These are phyloP conservation scores for Wallacemonas sp. DNA, from an alignment of 208 protist species.

Conservation along the genomic window DNA sequence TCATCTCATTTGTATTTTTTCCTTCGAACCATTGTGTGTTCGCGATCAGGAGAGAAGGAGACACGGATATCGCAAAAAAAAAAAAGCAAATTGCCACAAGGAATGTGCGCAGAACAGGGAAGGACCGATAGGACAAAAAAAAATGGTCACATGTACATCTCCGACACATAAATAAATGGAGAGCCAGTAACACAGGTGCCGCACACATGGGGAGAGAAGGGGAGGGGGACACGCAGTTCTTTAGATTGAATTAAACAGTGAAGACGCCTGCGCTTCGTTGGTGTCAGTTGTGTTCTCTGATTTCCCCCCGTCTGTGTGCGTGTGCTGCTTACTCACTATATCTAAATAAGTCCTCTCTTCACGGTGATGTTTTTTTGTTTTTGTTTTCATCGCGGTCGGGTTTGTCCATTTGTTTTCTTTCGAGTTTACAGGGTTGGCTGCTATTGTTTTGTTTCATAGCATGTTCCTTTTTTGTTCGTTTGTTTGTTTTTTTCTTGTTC, in stretches of 20 bases:
- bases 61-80: not conserved
- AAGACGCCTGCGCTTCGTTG: too few relatives aligned
- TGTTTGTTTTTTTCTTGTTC: slow-evolving; percentile 9
- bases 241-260: too few relatives aligned
- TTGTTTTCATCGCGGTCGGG: not conserved
- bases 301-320: too few relatives aligned
- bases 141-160: not conserved
- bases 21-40: not conserved
- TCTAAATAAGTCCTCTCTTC: not conserved
- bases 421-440: too few relatives aligned
- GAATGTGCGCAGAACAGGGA: not conserved
- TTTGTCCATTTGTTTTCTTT: too few relatives aligned
- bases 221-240: too few relatives aligned
- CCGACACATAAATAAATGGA: not conserved
- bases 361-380: not conserved
- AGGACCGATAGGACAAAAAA: not conserved
- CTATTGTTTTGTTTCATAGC: too few relatives aligned
- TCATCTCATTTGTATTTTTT: not conserved
- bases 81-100: not conserved
- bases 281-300: too few relatives aligned
- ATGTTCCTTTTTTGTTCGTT: too few relatives aligned
- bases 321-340: too few relatives aligned
- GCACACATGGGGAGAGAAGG: slow-evolving; percentile 1
- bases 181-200: too few relatives aligned
- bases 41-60: not conserved